phyloP scores from a whole-genome alignment of 768 basidiomycete genomes.

The Hirschioporus abietinus region DNA sequence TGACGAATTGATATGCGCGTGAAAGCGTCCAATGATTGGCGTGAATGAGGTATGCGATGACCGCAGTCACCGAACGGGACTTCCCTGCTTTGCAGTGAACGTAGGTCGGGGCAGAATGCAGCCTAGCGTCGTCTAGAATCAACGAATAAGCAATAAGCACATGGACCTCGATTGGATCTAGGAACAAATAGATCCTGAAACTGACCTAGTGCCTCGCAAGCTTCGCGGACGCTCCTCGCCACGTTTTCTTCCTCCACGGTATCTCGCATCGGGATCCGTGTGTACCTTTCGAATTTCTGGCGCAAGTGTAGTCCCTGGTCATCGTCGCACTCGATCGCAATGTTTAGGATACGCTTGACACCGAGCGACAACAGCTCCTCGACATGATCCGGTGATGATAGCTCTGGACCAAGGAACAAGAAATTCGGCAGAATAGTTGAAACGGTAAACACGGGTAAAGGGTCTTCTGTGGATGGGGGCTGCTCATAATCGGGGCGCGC shows the following conservation, averaged over 20 bases:
- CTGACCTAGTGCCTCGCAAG: slow-evolving; percentile 84
- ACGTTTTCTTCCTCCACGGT: slow-evolving; percentile 94
- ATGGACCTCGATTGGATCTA: neutral
- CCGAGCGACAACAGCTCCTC: slow-evolving; percentile 67
- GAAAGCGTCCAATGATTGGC: slow-evolving; percentile 96
- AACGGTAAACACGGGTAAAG: slow-evolving; percentile 66
- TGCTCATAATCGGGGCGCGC: slow-evolving; percentile 48
- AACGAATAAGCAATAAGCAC: slow-evolving; percentile 2
- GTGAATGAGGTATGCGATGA: slow-evolving; percentile 96
- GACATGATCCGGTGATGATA: slow-evolving; percentile 69
- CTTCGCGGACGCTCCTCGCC: slow-evolving; percentile 71
- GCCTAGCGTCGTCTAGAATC: slow-evolving; percentile 75
- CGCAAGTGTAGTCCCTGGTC: slow-evolving; percentile 66
- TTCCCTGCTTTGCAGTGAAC: slow-evolving; percentile 97
- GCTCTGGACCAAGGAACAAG: slow-evolving; percentile 87
- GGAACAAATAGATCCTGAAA: slow-evolving; percentile 9
- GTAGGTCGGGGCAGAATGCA: slow-evolving; percentile 86
- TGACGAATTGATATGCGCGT: slow-evolving; percentile 85
- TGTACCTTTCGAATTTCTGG: slow-evolving; percentile 76
- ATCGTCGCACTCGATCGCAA: slow-evolving; percentile 87
- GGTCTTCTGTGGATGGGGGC: slow-evolving; percentile 51
- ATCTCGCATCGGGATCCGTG: slow-evolving; percentile 89
- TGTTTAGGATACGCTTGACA: slow-evolving; percentile 84
- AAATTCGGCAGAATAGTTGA: slow-evolving; percentile 91
- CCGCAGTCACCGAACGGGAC: slow-evolving; percentile 92